Base-by-base conservation (phyloP, 2,329 filamentous ascomycete species). In the Ophiostoma populinum region DNA sequence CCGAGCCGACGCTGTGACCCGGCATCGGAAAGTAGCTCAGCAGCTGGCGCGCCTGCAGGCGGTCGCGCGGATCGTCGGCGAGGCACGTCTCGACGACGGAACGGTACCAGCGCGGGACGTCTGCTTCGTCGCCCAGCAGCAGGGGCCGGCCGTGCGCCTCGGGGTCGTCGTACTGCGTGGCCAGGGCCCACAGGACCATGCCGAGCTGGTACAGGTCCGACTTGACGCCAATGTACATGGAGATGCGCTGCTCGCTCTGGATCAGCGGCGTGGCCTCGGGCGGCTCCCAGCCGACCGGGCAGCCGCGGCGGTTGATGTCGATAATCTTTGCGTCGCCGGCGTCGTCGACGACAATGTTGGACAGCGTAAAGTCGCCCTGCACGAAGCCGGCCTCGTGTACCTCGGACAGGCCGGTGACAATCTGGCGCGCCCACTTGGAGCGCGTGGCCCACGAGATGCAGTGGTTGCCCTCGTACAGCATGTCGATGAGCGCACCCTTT, bases 201-300 rank as follows among this genome's bases (percentile, higher is more conserved):
- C 90, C 90, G 5, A 95, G 67, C 55, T 98, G 90, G 49, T 80
- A 98, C 1, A 98, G 63, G 55, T 98, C 90, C 1, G 87, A 93
- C 56, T 98, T 98, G 51, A 94, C 85, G 10, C 90, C 87, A 51
- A 98, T 95, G 50, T 92, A 94, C 77, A 95, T 93, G 30, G 81
- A 80, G 35, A 98, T 86, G 20, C 83, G 71, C 54, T 94, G 86
- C 39, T 80, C 81, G 53, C 76, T 86, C 44, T 87, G 76, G 41
- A 95, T 83, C 37, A 95, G 71, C 6, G 71, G 69, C 12, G 76
- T 78, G 37, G 92, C 79, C 56, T 98, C 90, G 5, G 90, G 90
- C 3, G 90, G 86, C 46, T 98, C 90, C 90, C 90, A 98, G 17
- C 87, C 87, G 5, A 95, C 81, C 0, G 90, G 90, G 48, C 90